phyloP scores from a whole-genome alignment of 169 alveolate species.

The Cryptosporidium bovis region DNA sequence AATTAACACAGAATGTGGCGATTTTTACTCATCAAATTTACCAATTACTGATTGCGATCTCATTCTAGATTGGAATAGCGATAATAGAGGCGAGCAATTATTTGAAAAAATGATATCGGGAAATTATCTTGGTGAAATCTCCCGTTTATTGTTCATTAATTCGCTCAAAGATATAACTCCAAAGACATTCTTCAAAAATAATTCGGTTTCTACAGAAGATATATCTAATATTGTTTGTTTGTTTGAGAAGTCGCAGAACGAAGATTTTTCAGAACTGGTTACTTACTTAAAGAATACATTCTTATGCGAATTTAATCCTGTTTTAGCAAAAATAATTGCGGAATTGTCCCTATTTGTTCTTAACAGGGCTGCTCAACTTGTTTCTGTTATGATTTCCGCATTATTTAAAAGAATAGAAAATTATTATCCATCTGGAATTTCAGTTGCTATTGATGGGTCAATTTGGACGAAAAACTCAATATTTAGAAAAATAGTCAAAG shows the following conservation, averaged over 20 bases:
- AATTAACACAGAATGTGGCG: conserved; percentile 89
- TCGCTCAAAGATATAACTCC: conserved; percentile 86
- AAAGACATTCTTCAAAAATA: conserved; percentile 4
- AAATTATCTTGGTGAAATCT: conserved; percentile 90
- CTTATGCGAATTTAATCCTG: not conserved
- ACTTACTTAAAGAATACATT: conserved; percentile 2
- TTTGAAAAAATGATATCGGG: conserved; percentile 90
- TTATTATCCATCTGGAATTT: not conserved
- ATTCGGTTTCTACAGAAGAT: conserved; percentile 34
- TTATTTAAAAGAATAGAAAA: conserved; percentile 2
- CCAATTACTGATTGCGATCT: conserved; percentile 87
- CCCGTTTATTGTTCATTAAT: conserved; percentile 81
- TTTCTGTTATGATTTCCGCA: conserved; percentile 35
- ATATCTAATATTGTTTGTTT: conserved; percentile 5
- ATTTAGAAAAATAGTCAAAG: conserved; percentile 3
- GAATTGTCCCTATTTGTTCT: conserved; percentile 24
- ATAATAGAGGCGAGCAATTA: conserved; percentile 86
- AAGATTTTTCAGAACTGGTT: not conserved
- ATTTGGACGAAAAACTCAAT: conserved; percentile 46
- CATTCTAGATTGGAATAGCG: conserved; percentile 84
- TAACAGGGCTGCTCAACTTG: conserved; percentile 55
- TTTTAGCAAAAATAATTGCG: not conserved
- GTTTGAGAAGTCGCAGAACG: not conserved
- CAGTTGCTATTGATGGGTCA: conserved; percentile 66
- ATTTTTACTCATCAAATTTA: conserved; percentile 84